Percentiles rank a stretch among this genome's conserved stretches.
phyloP scores from a whole-genome alignment of 768 basidiomycete genomes.

The Rhizopogon vulgaris region DNA sequence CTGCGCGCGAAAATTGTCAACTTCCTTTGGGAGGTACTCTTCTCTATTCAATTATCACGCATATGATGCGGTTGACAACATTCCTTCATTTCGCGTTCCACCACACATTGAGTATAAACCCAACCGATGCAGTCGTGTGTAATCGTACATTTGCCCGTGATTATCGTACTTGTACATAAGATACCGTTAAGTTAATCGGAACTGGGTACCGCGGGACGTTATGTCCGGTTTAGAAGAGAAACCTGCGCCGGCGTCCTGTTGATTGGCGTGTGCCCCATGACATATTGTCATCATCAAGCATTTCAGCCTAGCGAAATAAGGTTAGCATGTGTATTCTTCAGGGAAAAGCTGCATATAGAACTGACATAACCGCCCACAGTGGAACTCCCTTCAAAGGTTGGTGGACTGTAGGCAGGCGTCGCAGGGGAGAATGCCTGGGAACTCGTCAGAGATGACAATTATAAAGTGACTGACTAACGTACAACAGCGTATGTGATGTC shows the following conservation, averaged over 20 bases:
- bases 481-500: slow-evolving; percentile 18
- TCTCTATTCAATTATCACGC: not conserved
- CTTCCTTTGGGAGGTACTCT: not conserved
- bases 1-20: not conserved
- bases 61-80: not conserved
- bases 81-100: not conserved
- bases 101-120: not conserved
- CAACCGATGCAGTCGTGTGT: not conserved
- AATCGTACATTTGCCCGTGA: slow-evolving; percentile 10
- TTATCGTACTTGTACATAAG: slow-evolving; percentile 7
- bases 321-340: not conserved
- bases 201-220: not conserved
- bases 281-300: slow-evolving; percentile 26
- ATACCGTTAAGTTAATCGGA: slow-evolving; percentile 4
- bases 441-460: slow-evolving; percentile 3
- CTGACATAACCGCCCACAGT: slow-evolving; percentile 13
- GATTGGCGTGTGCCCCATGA: slow-evolving; percentile 12
- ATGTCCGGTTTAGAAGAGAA: slow-evolving; percentile 7
- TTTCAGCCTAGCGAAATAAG: slow-evolving; percentile 12
- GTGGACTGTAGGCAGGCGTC: not conserved
- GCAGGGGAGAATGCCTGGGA: slow-evolving; percentile 8
- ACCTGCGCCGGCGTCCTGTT: slow-evolving; percentile 3
- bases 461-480: not conserved
- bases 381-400: not conserved
- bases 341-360: not conserved